Evolutionary conservation across 2,329 filamentous ascomycete genomes (phyloP), one percentile per base, ranked within the genome.

Genomic region (Massarina eburnea): DNA sequence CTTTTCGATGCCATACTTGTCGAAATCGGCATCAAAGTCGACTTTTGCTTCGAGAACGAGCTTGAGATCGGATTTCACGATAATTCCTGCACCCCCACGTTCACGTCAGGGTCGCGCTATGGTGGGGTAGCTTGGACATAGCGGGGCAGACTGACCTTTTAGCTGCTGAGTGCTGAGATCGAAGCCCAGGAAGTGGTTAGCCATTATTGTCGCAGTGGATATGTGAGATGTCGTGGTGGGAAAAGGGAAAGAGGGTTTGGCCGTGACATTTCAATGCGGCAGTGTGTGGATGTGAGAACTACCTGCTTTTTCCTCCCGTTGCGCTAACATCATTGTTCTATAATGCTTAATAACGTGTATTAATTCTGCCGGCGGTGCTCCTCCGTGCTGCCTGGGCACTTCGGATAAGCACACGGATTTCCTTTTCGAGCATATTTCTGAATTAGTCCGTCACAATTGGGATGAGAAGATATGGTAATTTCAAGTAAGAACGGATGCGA

Each of bases 121-220:
- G 51, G 65, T 52, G 66, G 62, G 62, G 63, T 62, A 62, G 63
- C 55, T 62, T 10, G 26, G 12, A 47, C 20, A 41, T 50, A 47
- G 48, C 42, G 57, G 51, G 46, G 55, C 40, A 53, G 40, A 42
- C 54, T 71, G 46, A 84, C 89, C 91, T 80, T 99, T 97, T 46
- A 97, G 80, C 70, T 97, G 92, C 72, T 97, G 94, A 46, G 94
- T 97, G 34, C 91, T 96, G 49, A 97, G 85, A 74, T 99, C 94
- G 70, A 97, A 91, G 49, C 94, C 94, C 64, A 96, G 79, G 67
- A 95, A 96, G 50, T 95, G 76, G 39, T 68, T 62, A 63, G 62
- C 64, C 66, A 69, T 69, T 40, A 45, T 66, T 58, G 41, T 43
- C 20, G 32, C 45, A n/a, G 17, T 22, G 9, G 19, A 32, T 22